A percentile compares a stretch with the other conserved stretches of the same genome.
phyloP scores from a whole-genome alignment of 495 filamentous ascomycete species.

The Penicillium herquei region DNA sequence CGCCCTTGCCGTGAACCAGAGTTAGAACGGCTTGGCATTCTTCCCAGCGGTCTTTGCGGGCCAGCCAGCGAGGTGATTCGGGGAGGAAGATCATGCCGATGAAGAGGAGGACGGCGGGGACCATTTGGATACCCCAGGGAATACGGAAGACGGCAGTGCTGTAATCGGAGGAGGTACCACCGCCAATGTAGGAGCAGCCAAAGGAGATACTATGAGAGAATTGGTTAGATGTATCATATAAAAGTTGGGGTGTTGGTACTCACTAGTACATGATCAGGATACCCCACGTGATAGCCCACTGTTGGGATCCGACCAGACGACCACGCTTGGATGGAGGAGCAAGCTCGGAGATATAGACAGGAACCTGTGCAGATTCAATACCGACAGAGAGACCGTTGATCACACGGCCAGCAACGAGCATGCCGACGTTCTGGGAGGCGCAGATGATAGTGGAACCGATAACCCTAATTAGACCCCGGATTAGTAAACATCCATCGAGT shows the following conservation, averaged over 20 bases:
- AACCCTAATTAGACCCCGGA: conserved; percentile 31
- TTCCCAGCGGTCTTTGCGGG: conserved; percentile 72
- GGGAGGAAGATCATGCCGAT: conserved; percentile 66
- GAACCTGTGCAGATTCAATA: conserved; percentile 77
- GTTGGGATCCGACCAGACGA: conserved; percentile 69
- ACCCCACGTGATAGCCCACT: conserved; percentile 83
- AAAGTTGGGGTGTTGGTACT: not conserved
- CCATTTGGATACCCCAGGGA: conserved; percentile 76
- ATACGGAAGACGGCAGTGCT: conserved; percentile 62
- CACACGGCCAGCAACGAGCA: conserved; percentile 71
- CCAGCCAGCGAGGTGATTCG: conserved; percentile 79
- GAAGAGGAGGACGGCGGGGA: conserved; percentile 67
- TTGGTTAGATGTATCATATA: not conserved
- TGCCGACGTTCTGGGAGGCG: conserved; percentile 70
- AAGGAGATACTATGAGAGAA: conserved; percentile 58
- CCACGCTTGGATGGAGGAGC: conserved; percentile 70
- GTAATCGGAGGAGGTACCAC: conserved; percentile 20
- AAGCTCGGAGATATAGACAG: conserved; percentile 77
- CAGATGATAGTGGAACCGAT: conserved; percentile 68
- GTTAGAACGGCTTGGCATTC: conserved; percentile 63
- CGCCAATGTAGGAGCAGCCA: conserved; percentile 64
- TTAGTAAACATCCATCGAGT: conserved; percentile 3
- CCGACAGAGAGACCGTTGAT: conserved; percentile 79
- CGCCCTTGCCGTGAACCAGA: conserved; percentile 69
- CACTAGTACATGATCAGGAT: conserved; percentile 78